These are phyloP conservation scores for Anastatica hierochuntica DNA, from an alignment of 345 rosid species.

Conservation along the genomic window DNA sequence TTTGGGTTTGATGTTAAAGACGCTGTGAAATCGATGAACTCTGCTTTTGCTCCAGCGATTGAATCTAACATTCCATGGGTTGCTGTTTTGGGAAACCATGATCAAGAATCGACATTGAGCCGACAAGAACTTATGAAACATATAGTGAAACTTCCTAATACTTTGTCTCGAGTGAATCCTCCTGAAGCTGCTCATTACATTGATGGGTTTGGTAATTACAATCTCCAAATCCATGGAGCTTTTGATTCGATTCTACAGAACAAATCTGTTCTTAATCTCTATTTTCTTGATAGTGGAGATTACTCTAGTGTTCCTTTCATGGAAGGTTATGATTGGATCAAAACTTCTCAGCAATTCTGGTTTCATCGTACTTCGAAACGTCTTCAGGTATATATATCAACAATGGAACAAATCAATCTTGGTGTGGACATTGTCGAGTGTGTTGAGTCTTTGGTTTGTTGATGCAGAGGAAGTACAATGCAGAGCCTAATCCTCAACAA, in stretches of 20 bases:
- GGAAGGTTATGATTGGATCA: slow-evolving; percentile 70
- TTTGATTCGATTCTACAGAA: slow-evolving; percentile 54
- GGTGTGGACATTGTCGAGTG: background rate
- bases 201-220: slow-evolving; percentile 97
- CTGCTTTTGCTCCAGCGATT: slow-evolving; percentile 79
- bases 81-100: slow-evolving; percentile 89
- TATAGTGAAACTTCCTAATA: slow-evolving; percentile 52
- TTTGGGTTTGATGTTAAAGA: slow-evolving; percentile 54
- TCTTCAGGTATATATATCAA: slow-evolving; percentile 49
- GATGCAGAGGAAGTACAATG: slow-evolving; percentile 49
- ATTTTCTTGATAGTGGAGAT: slow-evolving; percentile 85
- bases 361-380: slow-evolving; percentile 58
- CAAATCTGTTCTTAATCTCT: slow-evolving; percentile 80
- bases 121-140: slow-evolving; percentile 79
- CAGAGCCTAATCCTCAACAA: slow-evolving; percentile 43
- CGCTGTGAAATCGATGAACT: slow-evolving; percentile 56
- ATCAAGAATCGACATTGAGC: slow-evolving; percentile 68
- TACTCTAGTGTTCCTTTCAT: slow-evolving; percentile 58
- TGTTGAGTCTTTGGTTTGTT: background rate
- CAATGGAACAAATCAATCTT: no score
- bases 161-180: slow-evolving; percentile 68
- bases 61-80: slow-evolving; percentile 81
- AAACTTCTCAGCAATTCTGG: slow-evolving; percentile 87
- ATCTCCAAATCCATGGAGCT: slow-evolving; percentile 70
- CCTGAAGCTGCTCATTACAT: slow-evolving; percentile 35